Base-by-base conservation (phyloP, 768 basidiomycete genomes). In the Leccinum imitatum region DNA sequence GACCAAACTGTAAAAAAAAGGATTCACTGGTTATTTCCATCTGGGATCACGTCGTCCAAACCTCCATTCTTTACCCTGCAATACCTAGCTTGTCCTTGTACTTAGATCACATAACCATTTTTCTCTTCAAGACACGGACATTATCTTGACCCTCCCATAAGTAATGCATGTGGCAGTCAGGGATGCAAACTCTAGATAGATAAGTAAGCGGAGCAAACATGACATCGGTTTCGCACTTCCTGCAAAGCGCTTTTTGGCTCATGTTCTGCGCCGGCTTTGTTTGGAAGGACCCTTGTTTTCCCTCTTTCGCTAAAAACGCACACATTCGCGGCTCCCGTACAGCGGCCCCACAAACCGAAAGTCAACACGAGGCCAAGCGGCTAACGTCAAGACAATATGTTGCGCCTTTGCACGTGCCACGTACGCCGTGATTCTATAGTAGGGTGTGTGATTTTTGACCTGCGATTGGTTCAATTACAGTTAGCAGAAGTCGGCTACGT, bases 1-100 rank as follows among this genome's bases (percentile, higher is more conserved):
- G 35, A 60, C 68, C 37, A 67, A 60, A 56, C 54, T 64, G 50
- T 66, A 61, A 37, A 58, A 13, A 14, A 11, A 15, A 51, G 9
- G 35, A 19, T 3, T 47, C 30, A 44, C 9, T 30, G 30, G n/a
- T 46, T 39, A 47, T 50, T 54, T 23, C 46, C 30, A 10, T 31
- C 39, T 30, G 25, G 41, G 52, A 48, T 46, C 50, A 54, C 4
- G 23, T 23, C 5, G 23, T 14, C 10, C 37, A 13, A 46, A 33
- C 23, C 10, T 2, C 23, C 48, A 52, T 48, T 46, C 19, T 50
- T 11, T 21, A n/a, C 21, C 39, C 17, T 56, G 41, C 31, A 46
- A 46, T 14, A 21, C 50, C 31, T 14, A n/a, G 19, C 19, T 21
- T 46, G 19, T 46, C 41, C 31, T 54, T 4, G 9, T 41, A 30